Evolutionary conservation across 306 rosid genomes (phyloP).

Genomic region (Dryas alaskensis): DNA sequence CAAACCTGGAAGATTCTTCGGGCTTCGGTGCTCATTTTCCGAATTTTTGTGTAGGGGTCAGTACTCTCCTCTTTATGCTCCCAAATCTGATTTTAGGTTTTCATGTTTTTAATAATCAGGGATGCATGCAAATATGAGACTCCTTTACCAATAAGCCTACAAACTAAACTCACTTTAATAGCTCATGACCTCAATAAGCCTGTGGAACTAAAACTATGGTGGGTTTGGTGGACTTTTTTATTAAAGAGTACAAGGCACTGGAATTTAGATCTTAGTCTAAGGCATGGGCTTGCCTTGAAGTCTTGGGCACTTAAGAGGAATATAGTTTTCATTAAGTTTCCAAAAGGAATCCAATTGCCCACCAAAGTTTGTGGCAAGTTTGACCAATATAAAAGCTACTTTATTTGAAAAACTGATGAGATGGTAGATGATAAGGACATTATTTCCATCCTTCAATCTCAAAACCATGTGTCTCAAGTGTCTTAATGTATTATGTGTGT

Average conservation of each 20-base stretch:
- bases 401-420: background rate
- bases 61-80: slow-evolving; percentile 24
- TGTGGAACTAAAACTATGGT: too few species aligned
- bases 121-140: background rate
- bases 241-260: background rate
- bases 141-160: background rate
- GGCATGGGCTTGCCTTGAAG: background rate
- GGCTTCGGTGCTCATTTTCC: slow-evolving; percentile 38
- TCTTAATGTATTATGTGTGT: background rate
- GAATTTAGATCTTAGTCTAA: background rate
- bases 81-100: background rate
- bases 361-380: background rate
- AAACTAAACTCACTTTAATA: too few species aligned
- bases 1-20: slow-evolving; percentile 29
- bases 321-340: background rate
- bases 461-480: background rate
- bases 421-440: background rate
- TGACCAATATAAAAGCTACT: background rate
- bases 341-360: background rate
- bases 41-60: slow-evolving; percentile 77
- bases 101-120: background rate
- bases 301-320: background rate
- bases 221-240: too few species aligned
- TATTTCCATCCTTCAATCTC: background rate
- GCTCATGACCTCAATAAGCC: too few species aligned